Conservation (phyloP, 2,329 filamentous ascomycete species). For the Xylariaceae sp. region DNA sequence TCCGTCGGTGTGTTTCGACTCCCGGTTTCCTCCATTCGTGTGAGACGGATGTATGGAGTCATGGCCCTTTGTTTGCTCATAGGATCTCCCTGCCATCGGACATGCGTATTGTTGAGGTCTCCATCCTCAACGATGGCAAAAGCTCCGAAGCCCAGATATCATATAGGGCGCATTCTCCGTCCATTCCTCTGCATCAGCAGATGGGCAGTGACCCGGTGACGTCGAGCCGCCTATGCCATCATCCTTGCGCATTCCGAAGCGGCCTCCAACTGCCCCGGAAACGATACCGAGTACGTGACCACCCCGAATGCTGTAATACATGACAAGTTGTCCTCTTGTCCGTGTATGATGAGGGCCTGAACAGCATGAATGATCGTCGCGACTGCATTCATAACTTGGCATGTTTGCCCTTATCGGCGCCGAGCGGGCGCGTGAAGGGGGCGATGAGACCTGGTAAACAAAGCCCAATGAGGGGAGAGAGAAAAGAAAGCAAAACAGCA, state of each 20-base stretch:
- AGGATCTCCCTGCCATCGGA: background rate
- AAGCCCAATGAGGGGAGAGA: background rate
- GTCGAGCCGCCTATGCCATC: background rate
- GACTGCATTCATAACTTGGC: background rate
- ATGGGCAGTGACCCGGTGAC: background rate
- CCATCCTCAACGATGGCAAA: background rate
- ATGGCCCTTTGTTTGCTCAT: background rate
- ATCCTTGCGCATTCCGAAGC: background rate
- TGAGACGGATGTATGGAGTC: background rate
- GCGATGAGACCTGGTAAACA: background rate
- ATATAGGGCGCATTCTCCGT: background rate
- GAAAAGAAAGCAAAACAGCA: background rate
- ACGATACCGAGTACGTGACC: background rate
- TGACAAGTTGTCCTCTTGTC: background rate
- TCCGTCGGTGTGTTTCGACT: background rate
- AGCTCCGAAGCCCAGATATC: background rate
- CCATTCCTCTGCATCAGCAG: background rate
- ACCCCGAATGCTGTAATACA: background rate
- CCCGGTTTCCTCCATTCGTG: background rate
- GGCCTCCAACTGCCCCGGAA: background rate
- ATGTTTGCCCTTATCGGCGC: background rate
- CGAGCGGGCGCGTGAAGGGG: background rate
- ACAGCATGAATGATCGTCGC: background rate
- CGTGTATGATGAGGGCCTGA: background rate
- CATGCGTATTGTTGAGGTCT: background rate